A percentile compares a stretch with the other conserved stretches of the same genome.
Evolutionary conservation across 371 early-diverging fungal genomes (phyloP).

Genomic region (Haplosporangium sp.): DNA sequence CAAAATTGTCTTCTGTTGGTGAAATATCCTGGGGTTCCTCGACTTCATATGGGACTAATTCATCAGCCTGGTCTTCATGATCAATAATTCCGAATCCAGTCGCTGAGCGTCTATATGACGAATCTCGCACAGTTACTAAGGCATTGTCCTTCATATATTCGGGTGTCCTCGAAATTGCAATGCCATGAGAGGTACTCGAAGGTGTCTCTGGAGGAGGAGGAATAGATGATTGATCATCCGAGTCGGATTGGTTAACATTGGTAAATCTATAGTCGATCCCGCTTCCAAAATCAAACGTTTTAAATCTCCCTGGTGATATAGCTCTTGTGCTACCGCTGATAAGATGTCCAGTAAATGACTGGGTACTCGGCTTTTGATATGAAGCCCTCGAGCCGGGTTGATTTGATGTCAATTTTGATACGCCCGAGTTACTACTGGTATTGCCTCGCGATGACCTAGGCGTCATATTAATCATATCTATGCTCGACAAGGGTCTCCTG

Average conservation of each 20-base stretch:
- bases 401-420: not conserved
- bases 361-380: not conserved
- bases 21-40: not conserved
- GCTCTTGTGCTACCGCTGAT: not conserved
- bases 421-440: not conserved
- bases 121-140: not conserved
- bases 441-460: not conserved
- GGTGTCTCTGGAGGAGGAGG: not conserved
- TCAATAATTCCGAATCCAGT: not conserved
- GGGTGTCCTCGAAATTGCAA: not conserved
- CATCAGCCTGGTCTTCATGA: not conserved
- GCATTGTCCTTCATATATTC: not conserved
- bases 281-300: not conserved
- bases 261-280: not conserved
- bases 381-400: not conserved
- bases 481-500: not conserved
- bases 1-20: not conserved
- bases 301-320: no score
- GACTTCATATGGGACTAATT: constrained; percentile 1
- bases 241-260: not conserved
- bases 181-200: not conserved
- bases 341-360: not conserved
- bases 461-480: not conserved
- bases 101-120: not conserved
- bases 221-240: not conserved